Evolutionary conservation across 768 basidiomycete species (phyloP), one percentile per base, ranked within the genome.

Genomic region (Tubosaeta brunneosetosa): DNA sequence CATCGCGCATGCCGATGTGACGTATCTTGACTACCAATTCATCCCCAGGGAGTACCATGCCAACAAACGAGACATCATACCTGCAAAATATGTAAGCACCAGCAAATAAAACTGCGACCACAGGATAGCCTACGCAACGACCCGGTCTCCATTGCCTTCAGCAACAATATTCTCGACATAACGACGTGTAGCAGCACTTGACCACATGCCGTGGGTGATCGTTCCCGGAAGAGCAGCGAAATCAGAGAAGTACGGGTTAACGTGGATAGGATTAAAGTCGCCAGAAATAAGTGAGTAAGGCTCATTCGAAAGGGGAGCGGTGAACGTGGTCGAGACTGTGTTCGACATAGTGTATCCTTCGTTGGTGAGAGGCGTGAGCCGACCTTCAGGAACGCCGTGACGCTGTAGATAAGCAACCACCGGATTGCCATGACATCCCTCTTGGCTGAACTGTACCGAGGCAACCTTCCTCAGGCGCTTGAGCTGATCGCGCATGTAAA

Each of bases 241-340:
- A 67, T 93, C 87, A 22, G 97, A 84, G 76, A 99, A 97, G 78
- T 98, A 98, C 0, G 97, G 95, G 71, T 99, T 97, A 69, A 97
- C 77, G 68, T 99, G 97, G 61, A 99, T 99, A 27, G 97, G 97
- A 70, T 99, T 98, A 78, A 92, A 98, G 71, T 99, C 95, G 42
- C 95, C 94, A 0, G 97, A 99, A 44, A 94, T 81, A 69, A 85
- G 84, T 4, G 94, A 97, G 73, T 98, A 99, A 2, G 93, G 88
- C 71, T 95, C 91, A 65, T 99, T 99, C 44, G 91, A 91, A 42
- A 89, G 74, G 25, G 95, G 95, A 4, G 95, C 81, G 43, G 75
- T 83, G 77, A 93, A 95, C 7, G 77, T 69, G 10, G 86, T 84
- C 16, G 79, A 74, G 3, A 80, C 73, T n/a, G 75, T 66, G 38